Base-by-base conservation (phyloP, 441 rosid genomes). In the Croton laevigatus region DNA sequence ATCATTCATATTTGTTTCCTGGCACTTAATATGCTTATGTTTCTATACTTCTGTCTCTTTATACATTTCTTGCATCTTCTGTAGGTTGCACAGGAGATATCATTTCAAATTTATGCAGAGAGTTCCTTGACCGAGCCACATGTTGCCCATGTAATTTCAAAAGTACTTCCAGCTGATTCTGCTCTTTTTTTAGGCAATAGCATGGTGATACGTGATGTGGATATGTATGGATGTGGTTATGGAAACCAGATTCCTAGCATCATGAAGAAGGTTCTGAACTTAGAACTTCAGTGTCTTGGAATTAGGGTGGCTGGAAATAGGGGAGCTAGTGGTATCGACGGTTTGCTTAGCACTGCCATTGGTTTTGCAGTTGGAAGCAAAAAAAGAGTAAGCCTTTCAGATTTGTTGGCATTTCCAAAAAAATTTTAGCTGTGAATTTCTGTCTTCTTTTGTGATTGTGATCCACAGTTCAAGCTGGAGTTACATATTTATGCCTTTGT, bases 261-360 rank as follows among this genome's bases (percentile, higher is more conserved):
- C 67, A 68, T 79, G 54, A 86, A 86, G 52, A 42, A 62, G 71
- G 58, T 89, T 83, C 79, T 83, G 59, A 76, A 65, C 70, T 82
- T 84, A 64, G 80, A 86, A 44, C 77, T 84, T 64, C 83, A 85
- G 40, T 86, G 79, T 78, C 89, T 83, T 65, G 79, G 90, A 79
- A 82, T 93, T 77, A 84, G 72, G 49, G 97, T 90, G 71, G 88
- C 88, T 76, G 99, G 93, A 81, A 95, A 95, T 79, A 86, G 98
- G 83, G 99, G 99, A 80, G 98, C 98, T 71, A 95, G 99, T 80
- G 99, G 99, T 71, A 95, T 95, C 79, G 99, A 92, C 72, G 99
- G 98, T 74, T 86, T 95, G 88, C 91, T 95, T 65, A 92, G 99
- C 81, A 85, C 98, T 36, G 96, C 98, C 62, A 62, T 84, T 76